These are phyloP conservation scores for Hydnomerulius pinastri DNA, from an alignment of 768 basidiomycete species.

Conservation along the genomic window DNA sequence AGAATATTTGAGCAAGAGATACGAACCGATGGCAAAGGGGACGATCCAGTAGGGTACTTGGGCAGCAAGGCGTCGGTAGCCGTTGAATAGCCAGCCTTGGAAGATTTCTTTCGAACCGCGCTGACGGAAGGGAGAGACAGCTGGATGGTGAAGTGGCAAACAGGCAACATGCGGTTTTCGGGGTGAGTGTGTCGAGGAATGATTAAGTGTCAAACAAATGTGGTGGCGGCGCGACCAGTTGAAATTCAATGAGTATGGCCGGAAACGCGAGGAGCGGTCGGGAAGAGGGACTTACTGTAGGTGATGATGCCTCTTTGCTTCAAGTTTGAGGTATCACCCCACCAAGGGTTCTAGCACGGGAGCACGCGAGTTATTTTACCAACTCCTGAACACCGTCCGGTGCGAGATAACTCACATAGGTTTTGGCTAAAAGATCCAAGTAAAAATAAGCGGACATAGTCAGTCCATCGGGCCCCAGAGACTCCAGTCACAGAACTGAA, in stretches of 20 bases:
- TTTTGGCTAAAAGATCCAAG: slow-evolving; percentile 56
- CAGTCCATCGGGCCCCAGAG: neutral
- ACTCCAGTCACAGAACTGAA: neutral
- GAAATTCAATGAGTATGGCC: slow-evolving; percentile 1
- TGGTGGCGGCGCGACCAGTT: neutral
- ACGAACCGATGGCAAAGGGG: slow-evolving; percentile 78
- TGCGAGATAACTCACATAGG: slow-evolving; percentile 62
- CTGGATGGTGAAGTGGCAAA: slow-evolving; percentile 39
- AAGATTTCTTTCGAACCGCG: slow-evolving; percentile 72
- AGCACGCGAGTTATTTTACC: slow-evolving; percentile 1
- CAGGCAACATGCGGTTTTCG: neutral
- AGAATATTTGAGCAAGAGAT: neutral
- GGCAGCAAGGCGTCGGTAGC: slow-evolving; percentile 71
- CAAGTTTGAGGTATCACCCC: slow-evolving; percentile 74
- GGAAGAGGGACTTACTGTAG: slow-evolving; percentile 66
- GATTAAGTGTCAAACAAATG: neutral
- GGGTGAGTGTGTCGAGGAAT: neutral
- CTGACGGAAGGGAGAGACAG: slow-evolving; percentile 80
- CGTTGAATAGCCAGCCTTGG: slow-evolving; percentile 82
- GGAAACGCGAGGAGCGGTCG: neutral
- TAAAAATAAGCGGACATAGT: slow-evolving; percentile 8
- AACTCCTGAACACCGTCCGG: neutral
- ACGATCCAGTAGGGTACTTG: slow-evolving; percentile 79
- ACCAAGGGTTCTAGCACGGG: slow-evolving; percentile 74
- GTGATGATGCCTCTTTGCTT: slow-evolving; percentile 75